Percentiles rank a stretch among this genome's conserved stretches.
Conservation (phyloP, 163 green algal genomes). For the Chlorella variabilis region DNA sequence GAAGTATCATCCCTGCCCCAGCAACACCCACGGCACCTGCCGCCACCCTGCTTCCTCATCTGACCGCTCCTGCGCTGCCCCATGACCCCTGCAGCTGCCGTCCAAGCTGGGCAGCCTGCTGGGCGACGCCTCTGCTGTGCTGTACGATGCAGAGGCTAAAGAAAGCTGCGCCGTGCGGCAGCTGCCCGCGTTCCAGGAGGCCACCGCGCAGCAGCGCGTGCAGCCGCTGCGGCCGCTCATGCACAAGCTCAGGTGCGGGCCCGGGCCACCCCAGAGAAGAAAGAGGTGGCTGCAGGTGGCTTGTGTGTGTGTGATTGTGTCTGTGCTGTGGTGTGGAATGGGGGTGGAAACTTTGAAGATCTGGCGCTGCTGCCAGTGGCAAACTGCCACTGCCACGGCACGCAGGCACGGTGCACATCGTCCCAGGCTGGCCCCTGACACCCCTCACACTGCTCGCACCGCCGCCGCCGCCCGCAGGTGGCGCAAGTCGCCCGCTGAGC, state of each 20-base stretch:
- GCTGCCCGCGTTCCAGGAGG: conserved; percentile 37
- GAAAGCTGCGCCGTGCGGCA: conserved; percentile 30
- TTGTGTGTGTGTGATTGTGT: not conserved
- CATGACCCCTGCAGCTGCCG: conserved; percentile 39
- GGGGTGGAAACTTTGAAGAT: no score
- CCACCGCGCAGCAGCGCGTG: conserved; percentile 41
- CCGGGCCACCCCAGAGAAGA: no score
- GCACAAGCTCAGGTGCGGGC: conserved; percentile 29
- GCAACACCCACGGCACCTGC: no score
- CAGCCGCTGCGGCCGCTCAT: conserved; percentile 54
- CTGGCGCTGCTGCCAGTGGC: no score
- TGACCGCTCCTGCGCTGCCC: no score
- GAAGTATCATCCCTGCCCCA: not conserved
- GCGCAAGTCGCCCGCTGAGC: conserved; percentile 71
- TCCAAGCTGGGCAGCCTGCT: conserved; percentile 40
- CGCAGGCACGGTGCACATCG: no score
- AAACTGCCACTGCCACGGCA: no score
- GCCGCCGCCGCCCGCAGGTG: no score
- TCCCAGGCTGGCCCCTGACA: no score
- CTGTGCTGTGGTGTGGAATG: no score
- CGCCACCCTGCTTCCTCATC: not conserved
- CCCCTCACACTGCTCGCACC: no score
- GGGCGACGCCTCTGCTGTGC: conserved; percentile 18
- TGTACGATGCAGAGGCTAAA: conserved; percentile 53
- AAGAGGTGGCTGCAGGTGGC: not conserved